Conservation (phyloP, 176 grass and related monocot genomes). For the Zoysia japonica region DNA sequence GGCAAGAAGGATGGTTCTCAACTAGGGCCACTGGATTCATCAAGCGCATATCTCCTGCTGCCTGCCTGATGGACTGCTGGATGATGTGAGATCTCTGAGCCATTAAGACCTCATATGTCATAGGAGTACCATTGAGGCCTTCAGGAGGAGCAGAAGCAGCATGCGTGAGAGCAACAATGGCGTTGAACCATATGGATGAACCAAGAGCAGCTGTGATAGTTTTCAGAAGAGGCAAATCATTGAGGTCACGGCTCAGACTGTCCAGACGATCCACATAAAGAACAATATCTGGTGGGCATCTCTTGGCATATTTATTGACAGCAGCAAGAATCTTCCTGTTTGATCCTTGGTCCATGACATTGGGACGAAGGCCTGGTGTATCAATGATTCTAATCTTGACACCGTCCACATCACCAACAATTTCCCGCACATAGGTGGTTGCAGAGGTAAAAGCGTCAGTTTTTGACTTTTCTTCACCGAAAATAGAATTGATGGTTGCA, state of each 20-base stretch:
- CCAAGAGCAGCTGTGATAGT: slow-evolving; percentile 76
- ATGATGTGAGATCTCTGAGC: slow-evolving; percentile 86
- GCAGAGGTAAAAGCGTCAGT: slow-evolving; percentile 72
- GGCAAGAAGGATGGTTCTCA: slow-evolving; percentile 93
- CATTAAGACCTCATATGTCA: slow-evolving; percentile 90
- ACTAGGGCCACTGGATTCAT: slow-evolving; percentile 90
- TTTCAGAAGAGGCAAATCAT: slow-evolving; percentile 87
- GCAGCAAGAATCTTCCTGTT: slow-evolving; percentile 74
- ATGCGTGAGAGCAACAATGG: slow-evolving; percentile 91
- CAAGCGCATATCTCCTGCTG: slow-evolving; percentile 81
- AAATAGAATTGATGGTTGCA: slow-evolving; percentile 97
- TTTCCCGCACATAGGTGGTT: slow-evolving; percentile 61
- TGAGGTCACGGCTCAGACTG: slow-evolving; percentile 65
- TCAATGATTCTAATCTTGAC: slow-evolving; percentile 86
- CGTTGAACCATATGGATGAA: slow-evolving; percentile 92
- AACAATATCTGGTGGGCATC: slow-evolving; percentile 88
- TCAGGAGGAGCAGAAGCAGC: slow-evolving; percentile 88
- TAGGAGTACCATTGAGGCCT: slow-evolving; percentile 68
- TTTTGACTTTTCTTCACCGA: slow-evolving; percentile 67
- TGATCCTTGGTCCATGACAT: slow-evolving; percentile 75
- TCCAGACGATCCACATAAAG: slow-evolving; percentile 89
- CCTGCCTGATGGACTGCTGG: slow-evolving; percentile 79
- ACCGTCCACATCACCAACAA: slow-evolving; percentile 75
- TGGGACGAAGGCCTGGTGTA: slow-evolving; percentile 76
- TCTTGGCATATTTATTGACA: slow-evolving; percentile 85